Evolutionary conservation across 169 alveolate genomes (phyloP).

Genomic region (Plasmodium chabaudi): DNA sequence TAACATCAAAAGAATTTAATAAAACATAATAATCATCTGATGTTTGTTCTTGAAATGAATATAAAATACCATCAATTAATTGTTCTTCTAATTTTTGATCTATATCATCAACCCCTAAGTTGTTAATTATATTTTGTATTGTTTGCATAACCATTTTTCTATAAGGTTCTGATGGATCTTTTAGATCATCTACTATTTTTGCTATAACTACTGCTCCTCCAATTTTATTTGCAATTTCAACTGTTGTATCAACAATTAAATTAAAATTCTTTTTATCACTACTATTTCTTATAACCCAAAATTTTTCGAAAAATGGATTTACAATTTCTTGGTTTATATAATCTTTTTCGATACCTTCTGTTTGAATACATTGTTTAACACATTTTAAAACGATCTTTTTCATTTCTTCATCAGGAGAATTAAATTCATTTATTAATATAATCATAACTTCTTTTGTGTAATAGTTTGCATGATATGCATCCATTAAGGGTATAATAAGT

Average conservation of each 20-base stretch:
- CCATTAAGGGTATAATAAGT: constrained; percentile 98
- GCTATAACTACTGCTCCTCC: constrained; percentile 81
- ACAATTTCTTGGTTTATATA: constrained; percentile 96
- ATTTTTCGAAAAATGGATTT: constrained; percentile 96
- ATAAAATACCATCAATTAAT: constrained; percentile 98
- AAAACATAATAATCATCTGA: constrained; percentile 96
- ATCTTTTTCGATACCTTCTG: constrained; percentile 98
- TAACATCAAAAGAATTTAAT: constrained; percentile 97
- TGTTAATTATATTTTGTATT: constrained; percentile 94
- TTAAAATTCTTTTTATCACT: constrained; percentile 95
- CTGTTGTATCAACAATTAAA: constrained; percentile 97
- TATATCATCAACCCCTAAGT: constrained; percentile 95
- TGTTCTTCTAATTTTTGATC: constrained; percentile 97
- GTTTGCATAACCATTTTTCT: constrained; percentile 98
- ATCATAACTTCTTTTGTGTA: constrained; percentile 97
- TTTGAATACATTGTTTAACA: constrained; percentile 97
- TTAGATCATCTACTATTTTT: constrained; percentile 80
- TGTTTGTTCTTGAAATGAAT: constrained; percentile 97
- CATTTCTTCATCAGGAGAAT: constrained; percentile 99
- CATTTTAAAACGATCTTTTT: constrained; percentile 95
- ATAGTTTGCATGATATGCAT: constrained; percentile 97
- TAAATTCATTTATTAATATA: constrained; percentile 96
- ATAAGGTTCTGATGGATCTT: constrained; percentile 88
- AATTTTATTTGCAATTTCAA: constrained; percentile 97
- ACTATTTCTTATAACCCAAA: constrained; percentile 91